Percentiles rank a stretch among this genome's conserved stretches.
Conservation (phyloP, 192 early-diverging fungal species). For the Neocallimastix lanati region DNA sequence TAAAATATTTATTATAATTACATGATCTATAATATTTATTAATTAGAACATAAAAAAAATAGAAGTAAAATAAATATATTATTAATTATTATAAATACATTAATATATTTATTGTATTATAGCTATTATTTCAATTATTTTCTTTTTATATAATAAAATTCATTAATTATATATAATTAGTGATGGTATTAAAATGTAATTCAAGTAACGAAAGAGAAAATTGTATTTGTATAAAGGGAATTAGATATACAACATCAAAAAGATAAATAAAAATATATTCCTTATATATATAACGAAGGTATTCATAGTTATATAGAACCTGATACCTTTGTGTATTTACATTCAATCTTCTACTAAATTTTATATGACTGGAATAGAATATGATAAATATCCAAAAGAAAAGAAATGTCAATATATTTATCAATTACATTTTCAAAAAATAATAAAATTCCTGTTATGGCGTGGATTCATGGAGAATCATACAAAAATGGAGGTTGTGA, state of each 20-base stretch:
- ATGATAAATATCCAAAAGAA: background rate
- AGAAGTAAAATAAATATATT: too few species aligned
- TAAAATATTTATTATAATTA: too few species aligned
- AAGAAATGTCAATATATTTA: background rate
- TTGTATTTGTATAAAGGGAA: background rate
- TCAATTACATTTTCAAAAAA: background rate
- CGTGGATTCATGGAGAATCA: conserved; percentile 39
- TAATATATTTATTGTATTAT: too few species aligned
- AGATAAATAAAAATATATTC: background rate
- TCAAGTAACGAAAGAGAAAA: background rate
- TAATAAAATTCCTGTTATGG: conserved; percentile 29
- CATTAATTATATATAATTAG: too few species aligned
- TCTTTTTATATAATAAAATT: too few species aligned
- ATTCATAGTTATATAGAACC: background rate
- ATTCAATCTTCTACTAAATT: background rate
- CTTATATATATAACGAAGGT: background rate
- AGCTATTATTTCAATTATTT: too few species aligned
- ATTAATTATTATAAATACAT: too few species aligned
- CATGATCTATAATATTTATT: too few species aligned
- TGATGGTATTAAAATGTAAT: background rate
- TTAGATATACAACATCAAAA: background rate
- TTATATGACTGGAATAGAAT: background rate
- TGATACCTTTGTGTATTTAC: background rate
- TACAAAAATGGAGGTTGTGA: conserved; percentile 18
- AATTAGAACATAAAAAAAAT: too few species aligned